These are phyloP conservation scores for Erythrophleum fordii DNA, from an alignment of 306 rosid species.

Conservation along the genomic window DNA sequence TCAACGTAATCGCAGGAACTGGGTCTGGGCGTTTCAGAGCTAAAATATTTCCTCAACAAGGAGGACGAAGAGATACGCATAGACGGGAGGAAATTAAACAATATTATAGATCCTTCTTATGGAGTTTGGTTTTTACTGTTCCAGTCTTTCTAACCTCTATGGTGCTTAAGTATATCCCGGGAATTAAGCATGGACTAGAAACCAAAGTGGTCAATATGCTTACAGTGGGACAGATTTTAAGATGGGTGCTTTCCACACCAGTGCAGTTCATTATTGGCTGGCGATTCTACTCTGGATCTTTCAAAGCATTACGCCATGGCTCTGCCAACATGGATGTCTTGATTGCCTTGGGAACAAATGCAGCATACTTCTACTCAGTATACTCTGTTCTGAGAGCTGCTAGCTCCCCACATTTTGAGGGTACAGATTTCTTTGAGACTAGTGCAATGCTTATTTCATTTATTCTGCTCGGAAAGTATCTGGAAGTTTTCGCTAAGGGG, in stretches of 20 bases:
- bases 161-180: constrained; percentile 89
- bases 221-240: constrained; percentile 60
- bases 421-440: constrained; percentile 91
- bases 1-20: constrained; percentile 53
- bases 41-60: constrained; percentile 56
- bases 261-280: constrained; percentile 82
- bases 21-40: constrained; percentile 65
- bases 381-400: constrained; percentile 79
- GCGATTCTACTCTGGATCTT: constrained; percentile 75
- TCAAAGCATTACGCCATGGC: constrained; percentile 71
- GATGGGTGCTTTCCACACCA: constrained; percentile 84
- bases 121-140: constrained; percentile 80
- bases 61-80: constrained; percentile 51
- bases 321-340: constrained; percentile 93
- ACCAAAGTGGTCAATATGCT: constrained; percentile 69
- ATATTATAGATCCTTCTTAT: constrained; percentile 58
- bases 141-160: constrained; percentile 85
- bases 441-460: constrained; percentile 89
- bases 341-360: constrained; percentile 87
- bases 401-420: constrained; percentile 57
- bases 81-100: constrained; percentile 64
- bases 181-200: constrained; percentile 59
- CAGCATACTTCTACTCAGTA: constrained; percentile 88
- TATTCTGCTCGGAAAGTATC: constrained; percentile 84
- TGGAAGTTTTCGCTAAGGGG: constrained; percentile 88